Evolutionary conservation across 1,284 basidiomycete genomes (phyloP), one percentile per base, ranked within the genome.

Genomic region (Coniophora puteana): DNA sequence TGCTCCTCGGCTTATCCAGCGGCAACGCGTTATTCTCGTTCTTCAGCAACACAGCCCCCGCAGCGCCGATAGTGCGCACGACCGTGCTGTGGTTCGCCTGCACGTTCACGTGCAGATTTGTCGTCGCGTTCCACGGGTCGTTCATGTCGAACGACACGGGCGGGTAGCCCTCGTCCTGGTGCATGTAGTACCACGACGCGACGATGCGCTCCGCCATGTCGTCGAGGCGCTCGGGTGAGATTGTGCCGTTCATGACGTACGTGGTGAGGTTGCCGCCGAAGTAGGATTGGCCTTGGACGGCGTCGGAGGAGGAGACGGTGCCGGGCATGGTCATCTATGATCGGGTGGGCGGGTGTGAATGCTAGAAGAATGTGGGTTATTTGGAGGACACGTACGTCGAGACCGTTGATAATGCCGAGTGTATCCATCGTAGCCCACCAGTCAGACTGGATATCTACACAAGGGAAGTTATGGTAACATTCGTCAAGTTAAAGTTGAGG

Each of bases 141-240:
- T 70, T 74, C 5, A 66, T 57, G 46, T 78, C 68, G 40, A 74
- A 78, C 55, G 72, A 76, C 8, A 68, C 61, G 2, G 63, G 45
- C 1, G 80, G 80, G 52, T 70, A 83, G 13, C 61, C 71, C 67
- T 70, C 54, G 42, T 74, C 71, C 53, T 76, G 74, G 2, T 67
- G 68, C 2, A 76, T 59, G 13, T 59, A 63, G 46, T 72, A 80
- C 63, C 67, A 83, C 3, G 69, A 65, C 3, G 78, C 72, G 21
- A 83, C 54, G 41, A 83, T 74, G 21, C 77, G 70, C 5, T 71
- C 62, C 0, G 77, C 77, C 76, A 83, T 78, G 51, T 85, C 74
- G 47, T 81, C 65, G 26, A 84, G 48, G 16, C 80, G 63, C 47
- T 63, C 52, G 17, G 30, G 55, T 1, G 60, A 54, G 34, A 72